Base-by-base conservation (phyloP, 495 filamentous ascomycete species). In the Endocarpon pusillum region DNA sequence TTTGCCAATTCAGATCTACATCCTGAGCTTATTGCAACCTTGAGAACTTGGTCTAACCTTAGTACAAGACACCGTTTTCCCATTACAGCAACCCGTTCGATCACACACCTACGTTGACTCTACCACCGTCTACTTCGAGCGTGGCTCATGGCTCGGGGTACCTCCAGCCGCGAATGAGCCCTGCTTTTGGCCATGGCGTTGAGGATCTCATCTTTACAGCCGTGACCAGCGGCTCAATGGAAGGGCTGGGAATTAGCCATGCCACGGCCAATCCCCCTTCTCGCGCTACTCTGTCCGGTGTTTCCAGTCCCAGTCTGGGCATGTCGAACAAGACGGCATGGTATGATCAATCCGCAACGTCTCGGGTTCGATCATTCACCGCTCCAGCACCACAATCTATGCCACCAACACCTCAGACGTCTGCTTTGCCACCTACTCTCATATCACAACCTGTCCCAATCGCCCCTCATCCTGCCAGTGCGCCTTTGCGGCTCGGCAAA, bases 391-490 rank as follows among this genome's bases (percentile, higher is more conserved):
- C n/a, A n/a, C n/a, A n/a, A n/a, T n/a, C n/a, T n/a, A 31, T 31
- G 28, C 28, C 28, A 31, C 14, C 19, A 17, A 31, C 28, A 14
- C 28, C 28, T 31, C 28, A 31, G 28, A 31, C 28, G 5, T 15
- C 19, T n/a, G 14, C 19, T 31, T 17, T 31, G 5, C 28, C 28
- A 14, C 19, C 33, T n/a, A 10, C 15, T 18, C 27, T 36, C 31
- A n/a, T n/a, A n/a, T 22, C 6, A 28, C 24, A 12, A 33, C 20
- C 20, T 16, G 18, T 28, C 21, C 14, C 36, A 18, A 62, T 63
- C 21, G 49, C 58, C 1, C 59, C 59, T 4, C 41, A 65, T 20
- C 54, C 53, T n/a, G 52, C 54, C 32, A 55, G 53, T 3, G 47
- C 54, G 38, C 56, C 49, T 8, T 46, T 57, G 33, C 49, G 57